Base-by-base conservation (phyloP, 352 stramenopile genomes). In the Pythium dissotocum region DNA sequence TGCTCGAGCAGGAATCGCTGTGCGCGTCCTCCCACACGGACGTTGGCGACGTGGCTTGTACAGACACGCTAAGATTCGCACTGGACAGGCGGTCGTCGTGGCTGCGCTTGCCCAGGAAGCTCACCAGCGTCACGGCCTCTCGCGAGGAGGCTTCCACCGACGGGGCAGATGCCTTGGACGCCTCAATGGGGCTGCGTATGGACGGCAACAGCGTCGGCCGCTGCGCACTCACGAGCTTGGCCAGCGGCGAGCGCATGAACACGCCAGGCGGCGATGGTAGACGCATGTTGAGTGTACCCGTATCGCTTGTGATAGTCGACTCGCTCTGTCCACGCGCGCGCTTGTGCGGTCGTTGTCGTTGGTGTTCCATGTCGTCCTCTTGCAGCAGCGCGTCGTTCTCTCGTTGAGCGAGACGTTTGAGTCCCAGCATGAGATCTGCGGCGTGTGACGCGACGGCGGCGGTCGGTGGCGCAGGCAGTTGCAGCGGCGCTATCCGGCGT, bases 371-470 rank as follows among this genome's bases (percentile, higher is more conserved):
- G 48, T 58, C 18, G 48, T 30, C 28, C 28, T 30, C 28, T 30
- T 30, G 28, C 28, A 35, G 14, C 26, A 46, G 55, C 36, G 52
- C 56, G 40, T 44, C 21, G 55, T 49, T 49, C 46, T 66, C 49
- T 53, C 36, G 46, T 13, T 62, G 59, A 32, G 67, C 58, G 49
- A 79, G 72, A 38, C 72, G 74, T 44, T 77, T 77, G 24, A 81
- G 70, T 10, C 67, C 72, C 12, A 77, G 70, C 73, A 82, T 75
- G 38, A 72, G 33, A 52, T 81, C 74, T 8, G 71, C 66, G 5
- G 60, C 49, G 53, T 77, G 61, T 9, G 9, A 13, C 4, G 57
- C 5, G 18, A 61, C 42, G 33, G 65, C 18, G 48, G 65, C 21
- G 49, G 66, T 6, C 44, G 46, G 3, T 65, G 49, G 9, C 58